A percentile compares a stretch with the other conserved stretches of the same genome.
These are phyloP conservation scores for Phytopythium chamaehyphon DNA, from an alignment of 352 stramenopile genomes.

Conservation along the genomic window DNA sequence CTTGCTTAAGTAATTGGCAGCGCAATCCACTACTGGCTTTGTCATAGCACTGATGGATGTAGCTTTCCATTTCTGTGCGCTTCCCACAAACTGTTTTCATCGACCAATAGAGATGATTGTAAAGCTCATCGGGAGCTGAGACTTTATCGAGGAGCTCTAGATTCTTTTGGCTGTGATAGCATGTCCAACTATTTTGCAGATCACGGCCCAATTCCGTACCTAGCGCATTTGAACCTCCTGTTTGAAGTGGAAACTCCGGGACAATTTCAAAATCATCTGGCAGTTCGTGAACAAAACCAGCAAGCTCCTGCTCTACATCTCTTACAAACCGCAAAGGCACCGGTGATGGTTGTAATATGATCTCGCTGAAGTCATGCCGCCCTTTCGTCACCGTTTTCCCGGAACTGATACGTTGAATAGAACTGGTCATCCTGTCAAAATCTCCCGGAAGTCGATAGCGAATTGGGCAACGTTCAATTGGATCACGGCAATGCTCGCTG, in stretches of 20 bases:
- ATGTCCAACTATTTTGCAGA: conserved; percentile 35
- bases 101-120: not conserved
- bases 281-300: not conserved
- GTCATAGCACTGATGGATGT: conserved; percentile 11
- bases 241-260: not conserved
- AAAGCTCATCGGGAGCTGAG: not conserved
- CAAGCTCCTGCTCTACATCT: not conserved
- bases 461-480: not conserved
- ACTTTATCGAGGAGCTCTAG: conserved; percentile 1
- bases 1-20: not conserved
- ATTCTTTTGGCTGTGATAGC: conserved; percentile 21
- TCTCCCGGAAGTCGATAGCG: not conserved
- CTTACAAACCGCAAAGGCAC: not conserved
- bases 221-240: conserved; percentile 16
- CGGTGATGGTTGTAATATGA: not conserved
- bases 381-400: not conserved
- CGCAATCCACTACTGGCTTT: not conserved
- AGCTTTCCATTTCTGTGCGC: conserved; percentile 12
- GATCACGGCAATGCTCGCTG: not conserved
- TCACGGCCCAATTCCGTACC: conserved; percentile 32
- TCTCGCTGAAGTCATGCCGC: too few species aligned
- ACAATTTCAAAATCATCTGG: not conserved
- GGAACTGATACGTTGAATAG: not conserved
- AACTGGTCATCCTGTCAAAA: not conserved
- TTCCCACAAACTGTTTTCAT: conserved; percentile 10